phyloP scores from a whole-genome alignment of 78 protist species.

The Monosiga brevicollis region DNA sequence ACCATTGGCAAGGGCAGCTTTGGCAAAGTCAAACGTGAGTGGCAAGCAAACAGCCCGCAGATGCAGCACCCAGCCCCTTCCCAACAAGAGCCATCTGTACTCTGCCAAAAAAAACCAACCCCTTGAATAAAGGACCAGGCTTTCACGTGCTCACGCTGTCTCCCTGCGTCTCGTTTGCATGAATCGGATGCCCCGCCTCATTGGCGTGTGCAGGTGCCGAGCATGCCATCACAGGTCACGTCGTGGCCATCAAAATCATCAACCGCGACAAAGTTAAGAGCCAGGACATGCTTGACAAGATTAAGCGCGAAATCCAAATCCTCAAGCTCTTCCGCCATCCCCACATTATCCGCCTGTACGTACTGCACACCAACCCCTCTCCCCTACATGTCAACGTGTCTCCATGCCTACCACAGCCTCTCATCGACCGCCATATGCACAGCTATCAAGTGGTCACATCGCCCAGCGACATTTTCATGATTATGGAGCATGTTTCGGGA shows the following conservation, averaged over 20 bases:
- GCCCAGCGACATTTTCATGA: constrained; percentile 87
- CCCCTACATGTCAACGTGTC: background rate
- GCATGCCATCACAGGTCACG: constrained; percentile 66
- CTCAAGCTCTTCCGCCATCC: constrained; percentile 93
- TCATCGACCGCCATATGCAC: background rate
- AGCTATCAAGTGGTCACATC: constrained; percentile 92
- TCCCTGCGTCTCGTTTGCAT: no score
- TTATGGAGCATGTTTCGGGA: constrained; percentile 90
- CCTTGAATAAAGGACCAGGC: no score
- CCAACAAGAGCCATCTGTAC: no score
- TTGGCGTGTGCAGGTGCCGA: constrained; percentile 48
- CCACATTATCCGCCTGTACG: constrained; percentile 89
- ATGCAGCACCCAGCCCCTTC: no score
- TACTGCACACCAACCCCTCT: background rate
- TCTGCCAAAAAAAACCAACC: no score
- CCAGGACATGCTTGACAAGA: constrained; percentile 84
- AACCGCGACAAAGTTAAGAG: constrained; percentile 77
- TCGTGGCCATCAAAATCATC: constrained; percentile 94
- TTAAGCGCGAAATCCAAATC: constrained; percentile 90
- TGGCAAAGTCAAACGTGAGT: constrained; percentile 41
- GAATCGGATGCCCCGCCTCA: no score
- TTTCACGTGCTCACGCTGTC: no score
- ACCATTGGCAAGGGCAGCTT: constrained; percentile 41
- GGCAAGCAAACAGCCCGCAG: no score
- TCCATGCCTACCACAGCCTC: background rate